Evolutionary conservation across 805 yeast species (phyloP), one percentile per base, ranked within the genome.

Genomic region (Spathaspora girioi): DNA sequence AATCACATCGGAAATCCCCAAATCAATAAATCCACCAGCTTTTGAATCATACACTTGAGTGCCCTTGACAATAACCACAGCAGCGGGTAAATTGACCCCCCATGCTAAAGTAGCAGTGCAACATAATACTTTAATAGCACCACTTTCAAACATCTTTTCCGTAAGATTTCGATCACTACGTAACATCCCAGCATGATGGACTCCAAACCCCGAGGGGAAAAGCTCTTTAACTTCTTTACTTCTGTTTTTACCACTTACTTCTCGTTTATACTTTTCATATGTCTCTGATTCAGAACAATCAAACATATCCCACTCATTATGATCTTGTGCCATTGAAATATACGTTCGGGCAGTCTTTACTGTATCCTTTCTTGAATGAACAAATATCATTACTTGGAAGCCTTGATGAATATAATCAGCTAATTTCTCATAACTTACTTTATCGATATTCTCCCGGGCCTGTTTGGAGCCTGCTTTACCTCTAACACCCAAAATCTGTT

Each of bases 31-130:
- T 0, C 99, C 99, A 78, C 99, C 99, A 49, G 86, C 87, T 64
- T 92, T 89, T 0, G 98, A 79, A 64, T 94, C 96, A 64, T 94
- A 94, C 0, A 94, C 91, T 63, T 93, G 97, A 0, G 99, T 94
- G 0, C 99, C 99, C 62, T 94, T 94, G 31, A 94, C 84, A 55
- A 94, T 89, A 18, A 94, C 99, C 41, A 91, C 97, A 1, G 97
- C 97, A 6, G 99, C 99, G 1, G 99, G 99, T 53, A 94, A 75
- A 64, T 94, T 94, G 17, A 94, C 98, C 80, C 99, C 99, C 99
- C 99, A 94, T 0, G 99, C 99, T 52, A 94, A 79, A 0, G 99
- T 94, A 0, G 99, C 96, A 2, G 99, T 94, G 78, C 97, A 91
- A 61, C 96, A 87, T 15, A 94, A 71, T 0, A 94, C 98, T 53